phyloP scores from a whole-genome alignment of 371 early-diverging fungal species.

The Nematocida sp. region DNA sequence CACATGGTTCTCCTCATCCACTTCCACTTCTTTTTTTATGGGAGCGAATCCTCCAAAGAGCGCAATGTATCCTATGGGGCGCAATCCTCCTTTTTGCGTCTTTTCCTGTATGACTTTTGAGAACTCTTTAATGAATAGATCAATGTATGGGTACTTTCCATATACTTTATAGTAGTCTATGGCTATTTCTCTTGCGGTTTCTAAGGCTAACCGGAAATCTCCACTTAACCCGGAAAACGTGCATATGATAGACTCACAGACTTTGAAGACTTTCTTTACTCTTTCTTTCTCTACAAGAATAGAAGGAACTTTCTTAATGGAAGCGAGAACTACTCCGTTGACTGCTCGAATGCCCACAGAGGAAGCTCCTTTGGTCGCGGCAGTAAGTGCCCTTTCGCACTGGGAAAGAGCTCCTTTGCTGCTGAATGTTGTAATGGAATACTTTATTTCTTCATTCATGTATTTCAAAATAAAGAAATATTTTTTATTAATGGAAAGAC shows the following conservation, averaged over 20 bases:
- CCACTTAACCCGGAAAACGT: slow-evolving; percentile 66
- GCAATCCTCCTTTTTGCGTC: slow-evolving; percentile 63
- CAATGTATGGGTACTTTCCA: slow-evolving; percentile 56
- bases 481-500: slow-evolving; percentile 24
- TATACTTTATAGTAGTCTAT: slow-evolving; percentile 65
- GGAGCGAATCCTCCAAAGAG: slow-evolving; percentile 57
- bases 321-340: slow-evolving; percentile 65
- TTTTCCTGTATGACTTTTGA: slow-evolving; percentile 62
- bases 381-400: slow-evolving; percentile 66
- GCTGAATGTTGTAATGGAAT: slow-evolving; percentile 63
- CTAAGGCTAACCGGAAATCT: slow-evolving; percentile 62
- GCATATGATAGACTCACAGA: slow-evolving; percentile 61
- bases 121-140: slow-evolving; percentile 62
- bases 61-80: slow-evolving; percentile 66
- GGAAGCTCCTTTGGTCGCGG: slow-evolving; percentile 61
- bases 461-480: slow-evolving; percentile 6
- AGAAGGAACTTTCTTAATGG: slow-evolving; percentile 58
- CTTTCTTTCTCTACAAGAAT: slow-evolving; percentile 53
- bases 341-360: slow-evolving; percentile 57
- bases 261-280: slow-evolving; percentile 60
- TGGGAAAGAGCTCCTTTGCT: slow-evolving; percentile 65
- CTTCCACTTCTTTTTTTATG: slow-evolving; percentile 15
- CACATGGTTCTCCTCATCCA: slow-evolving; percentile 1
- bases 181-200: slow-evolving; percentile 57
- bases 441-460: slow-evolving; percentile 65